Conservation (phyloP, 108 stramenopile species). For the Cylindrotheca fusiformis region DNA sequence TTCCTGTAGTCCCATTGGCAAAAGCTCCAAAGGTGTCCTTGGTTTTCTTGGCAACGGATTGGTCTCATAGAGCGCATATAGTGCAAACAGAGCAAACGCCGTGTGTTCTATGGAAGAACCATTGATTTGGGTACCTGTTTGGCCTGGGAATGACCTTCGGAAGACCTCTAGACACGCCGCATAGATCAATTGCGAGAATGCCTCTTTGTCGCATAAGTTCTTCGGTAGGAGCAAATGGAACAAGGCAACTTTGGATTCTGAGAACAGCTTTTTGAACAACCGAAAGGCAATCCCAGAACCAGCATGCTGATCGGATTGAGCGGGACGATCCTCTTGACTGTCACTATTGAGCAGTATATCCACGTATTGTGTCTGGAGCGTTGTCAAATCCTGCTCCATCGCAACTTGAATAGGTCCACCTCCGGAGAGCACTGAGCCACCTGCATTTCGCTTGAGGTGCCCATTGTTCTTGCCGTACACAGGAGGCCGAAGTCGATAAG, state of each 20-base stretch:
- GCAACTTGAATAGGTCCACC: conserved; percentile 43
- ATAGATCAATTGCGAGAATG: conserved; percentile 41
- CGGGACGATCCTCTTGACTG: background rate
- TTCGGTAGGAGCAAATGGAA: conserved; percentile 34
- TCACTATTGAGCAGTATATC: background rate
- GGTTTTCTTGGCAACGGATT: conserved; percentile 26
- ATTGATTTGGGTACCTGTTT: background rate
- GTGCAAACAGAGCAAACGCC: conserved; percentile 19
- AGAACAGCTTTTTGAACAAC: conserved; percentile 28
- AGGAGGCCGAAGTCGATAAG: conserved; percentile 23
- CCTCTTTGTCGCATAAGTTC: conserved; percentile 34
- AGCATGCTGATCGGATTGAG: background rate
- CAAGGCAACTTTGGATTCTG: conserved; percentile 22
- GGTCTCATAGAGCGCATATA: conserved; percentile 41
- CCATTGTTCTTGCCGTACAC: conserved; percentile 19
- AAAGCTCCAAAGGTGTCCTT: conserved; percentile 9
- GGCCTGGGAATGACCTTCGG: background rate
- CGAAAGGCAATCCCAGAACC: conserved; percentile 18
- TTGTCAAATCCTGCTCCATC: conserved; percentile 24
- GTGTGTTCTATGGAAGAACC: conserved; percentile 14
- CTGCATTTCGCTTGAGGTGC: conserved; percentile 9
- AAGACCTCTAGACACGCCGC: conserved; percentile 32
- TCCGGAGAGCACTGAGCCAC: background rate
- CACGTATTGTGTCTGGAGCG: conserved; percentile 6
- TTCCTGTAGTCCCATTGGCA: conserved; percentile 18